Base-by-base conservation (phyloP, 2,329 filamentous ascomycete genomes). In the Neofusicoccum sp. region DNA sequence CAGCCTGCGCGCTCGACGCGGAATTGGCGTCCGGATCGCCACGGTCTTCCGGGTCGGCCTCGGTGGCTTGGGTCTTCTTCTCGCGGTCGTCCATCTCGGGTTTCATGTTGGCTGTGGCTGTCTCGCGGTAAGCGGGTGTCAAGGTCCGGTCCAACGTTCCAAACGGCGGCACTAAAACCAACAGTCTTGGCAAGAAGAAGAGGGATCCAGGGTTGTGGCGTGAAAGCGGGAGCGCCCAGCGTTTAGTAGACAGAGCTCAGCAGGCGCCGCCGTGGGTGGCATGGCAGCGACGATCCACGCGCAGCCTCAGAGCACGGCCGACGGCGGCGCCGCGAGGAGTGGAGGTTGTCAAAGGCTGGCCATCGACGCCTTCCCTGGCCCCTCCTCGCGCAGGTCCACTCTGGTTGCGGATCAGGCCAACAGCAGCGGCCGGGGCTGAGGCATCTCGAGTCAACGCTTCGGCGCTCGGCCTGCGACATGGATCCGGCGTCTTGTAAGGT, bases 1-100 rank as follows among this genome's bases (percentile, higher is more conserved):
- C 80, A 8, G 54, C 54, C n/a, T 58, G 54, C 7, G 41, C 54
- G 33, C 26, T 44, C n/a, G 20, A 12, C 11, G 14, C n/a, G 4
- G 26, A 44, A 14, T 12, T 43, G n/a, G 38, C 6, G n/a, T 43
- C 34, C 4, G 28, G 8, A 14, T 24, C 43, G 9, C n/a, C 28
- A 8, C 8, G 31, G 41, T 45, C 40, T 12, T 47, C 54, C 9
- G 54, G 33, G 20, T 28, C 31, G 14, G 20, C 26, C 8, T 45
- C 41, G 20, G 30, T n/a, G 16, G 30, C 20, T 16, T 47, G 30
- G 20, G 30, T 30, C 20, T 58, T 30, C 20, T 58, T 47, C 12
- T 45, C 40, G 31, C 12, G 31, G 20, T 58, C 43, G 30, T 16
- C 30, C 54, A 45, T 8, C 14, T 57, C 31, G n/a, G 45, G 41